Evolutionary conservation across 805 yeast species (phyloP), one percentile per base, ranked within the genome.

Genomic region (Starmerella stigmatis): DNA sequence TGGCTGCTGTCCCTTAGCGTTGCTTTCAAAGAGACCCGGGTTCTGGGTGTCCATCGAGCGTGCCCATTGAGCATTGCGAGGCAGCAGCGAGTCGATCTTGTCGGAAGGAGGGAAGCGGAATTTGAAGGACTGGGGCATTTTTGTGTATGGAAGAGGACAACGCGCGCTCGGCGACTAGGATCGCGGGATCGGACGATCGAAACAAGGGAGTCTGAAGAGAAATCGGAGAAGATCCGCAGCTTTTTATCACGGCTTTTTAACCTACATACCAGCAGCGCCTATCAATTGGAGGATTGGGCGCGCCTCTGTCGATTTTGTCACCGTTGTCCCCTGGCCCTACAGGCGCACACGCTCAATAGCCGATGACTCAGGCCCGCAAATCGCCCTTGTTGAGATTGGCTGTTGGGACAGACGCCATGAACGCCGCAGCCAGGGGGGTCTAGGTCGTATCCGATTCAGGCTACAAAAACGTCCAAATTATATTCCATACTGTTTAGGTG

Each of bases 1-100:
- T 16, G 97, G 97, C n/a, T 75, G 61, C 64, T 86, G 96, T 42
- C 96, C 96, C 57, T 75, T 68, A 2, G 79, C 88, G 56, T 85
- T 84, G 49, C 65, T 55, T 31, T 74, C 75, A 59, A 82, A 72
- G 9, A 83, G 64, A 37, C 71, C 69, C 0, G 86, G 81, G 56
- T 76, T 73, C 39, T 68, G 64, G 19, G 64, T 61, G 44, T 69
- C 69, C 48, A 76, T 66, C 16, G 63, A 45, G 27, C 55, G 48
- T n/a, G 73, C 68, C 78, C 78, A 73, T 29, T 60, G 59, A 33
- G 49, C 53, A 61, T 73, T 73, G 38, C 65, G 65, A 36, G 59
- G 55, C 27, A 72, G 60, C 41, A 71, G 58, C 17, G 58, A 44
- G 34, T 60, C 58, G 17, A 63, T 48, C 32, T 62, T 64, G 28